These are phyloP conservation scores for Teunomyces cretensis DNA, from an alignment of 805 yeast genomes.

Conservation along the genomic window DNA sequence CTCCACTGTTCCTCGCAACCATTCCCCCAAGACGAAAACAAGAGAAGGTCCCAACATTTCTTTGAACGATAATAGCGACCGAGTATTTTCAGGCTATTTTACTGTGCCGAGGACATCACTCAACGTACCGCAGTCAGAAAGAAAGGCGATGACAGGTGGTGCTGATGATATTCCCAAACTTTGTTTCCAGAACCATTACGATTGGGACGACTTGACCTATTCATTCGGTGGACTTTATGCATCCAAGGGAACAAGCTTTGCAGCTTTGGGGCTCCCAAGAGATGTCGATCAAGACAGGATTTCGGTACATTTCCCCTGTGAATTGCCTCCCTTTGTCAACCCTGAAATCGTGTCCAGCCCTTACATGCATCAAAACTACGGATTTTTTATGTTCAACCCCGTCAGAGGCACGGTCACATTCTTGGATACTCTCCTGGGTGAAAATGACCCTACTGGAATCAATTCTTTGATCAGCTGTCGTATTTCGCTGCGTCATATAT, in stretches of 20 bases:
- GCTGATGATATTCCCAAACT: slow-evolving; percentile 16
- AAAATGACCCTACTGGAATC: slow-evolving; percentile 53
- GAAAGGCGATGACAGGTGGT: slow-evolving; percentile 6
- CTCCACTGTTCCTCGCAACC: not conserved
- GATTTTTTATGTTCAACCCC: slow-evolving; percentile 29
- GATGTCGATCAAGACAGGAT: slow-evolving; percentile 27
- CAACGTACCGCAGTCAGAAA: slow-evolving; percentile 17
- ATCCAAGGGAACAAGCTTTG: slow-evolving; percentile 17
- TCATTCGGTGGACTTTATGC: slow-evolving; percentile 39
- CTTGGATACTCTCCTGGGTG: slow-evolving; percentile 25
- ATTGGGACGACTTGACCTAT: slow-evolving; percentile 29
- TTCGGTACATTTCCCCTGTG: slow-evolving; percentile 38
- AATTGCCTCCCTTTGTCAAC: slow-evolving; percentile 40
- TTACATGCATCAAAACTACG: slow-evolving; percentile 39
- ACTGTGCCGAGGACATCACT: slow-evolving; percentile 24
- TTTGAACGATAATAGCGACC: slow-evolving; percentile 8
- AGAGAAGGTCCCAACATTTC: not conserved
- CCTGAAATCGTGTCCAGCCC: slow-evolving; percentile 38
- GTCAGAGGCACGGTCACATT: slow-evolving; percentile 30
- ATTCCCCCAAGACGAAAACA: not conserved
- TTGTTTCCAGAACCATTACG: slow-evolving; percentile 33
- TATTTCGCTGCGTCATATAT: slow-evolving; percentile 55
- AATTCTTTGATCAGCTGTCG: slow-evolving; percentile 47
- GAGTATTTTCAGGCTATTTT: slow-evolving; percentile 27
- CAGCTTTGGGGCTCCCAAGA: slow-evolving; percentile 31